Evolutionary conservation across 2,329 filamentous ascomycete genomes (phyloP), one percentile per base, ranked within the genome.

Genomic region (Aureobasidium musti): DNA sequence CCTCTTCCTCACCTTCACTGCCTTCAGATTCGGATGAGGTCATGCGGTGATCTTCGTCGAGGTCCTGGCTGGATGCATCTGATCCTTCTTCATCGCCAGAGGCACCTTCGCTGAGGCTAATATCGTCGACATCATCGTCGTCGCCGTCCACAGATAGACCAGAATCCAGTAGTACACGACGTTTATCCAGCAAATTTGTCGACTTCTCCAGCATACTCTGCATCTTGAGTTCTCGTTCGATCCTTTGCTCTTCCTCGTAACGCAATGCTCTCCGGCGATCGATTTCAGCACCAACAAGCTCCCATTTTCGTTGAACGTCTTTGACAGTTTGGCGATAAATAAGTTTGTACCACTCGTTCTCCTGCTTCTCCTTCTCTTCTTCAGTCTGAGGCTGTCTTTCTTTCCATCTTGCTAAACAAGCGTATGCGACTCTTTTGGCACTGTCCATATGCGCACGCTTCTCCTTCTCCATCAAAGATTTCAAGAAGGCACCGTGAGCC

Each of bases 331-430:
- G 84, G 68, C 87, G 91, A 76, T 95, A 96, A 85, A 53, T 81
- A 79, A 68, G 88, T 82, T 77, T 87, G 87, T 72, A 87, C 37
- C 72, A 83, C 28, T 89, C 87, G 63, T 85, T 83, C 67, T 91
- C 87, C 74, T 98, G 94, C 17, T 86, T 86, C 72, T 93, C 88
- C 21, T 97, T 84, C 75, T 98, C 90, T 73, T 97, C 92, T 1
- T 85, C 82, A 0, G 89, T 88, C 72, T 91, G 91, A 13, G 90
- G 89, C 71, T 92, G 89, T 65, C 87, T 86, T 64, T 86, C 82
- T 63, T 87, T 81, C 89, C 90, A 93, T 74, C 89, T 89, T 17
- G 91, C 89, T 63, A 89, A 82, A 72, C 91, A 91, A 52, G 91
- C 89, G 73, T 91, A 87, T 1, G 94, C 94, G 63, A 96, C 78